Conservation (phyloP, 495 filamentous ascomycete species). For the Aspergillus incahuasiensis region DNA sequence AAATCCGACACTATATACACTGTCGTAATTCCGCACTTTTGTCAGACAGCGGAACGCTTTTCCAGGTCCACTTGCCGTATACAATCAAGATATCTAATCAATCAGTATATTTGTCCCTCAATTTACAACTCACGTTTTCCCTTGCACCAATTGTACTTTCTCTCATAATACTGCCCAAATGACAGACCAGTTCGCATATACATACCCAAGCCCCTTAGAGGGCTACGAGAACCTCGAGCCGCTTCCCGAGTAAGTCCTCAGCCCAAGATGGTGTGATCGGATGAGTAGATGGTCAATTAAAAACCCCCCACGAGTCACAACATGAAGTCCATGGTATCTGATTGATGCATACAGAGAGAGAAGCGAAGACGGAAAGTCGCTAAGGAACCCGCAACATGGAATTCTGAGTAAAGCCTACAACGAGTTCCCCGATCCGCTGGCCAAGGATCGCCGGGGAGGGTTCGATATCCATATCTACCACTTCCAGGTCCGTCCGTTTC, state of each 20-base stretch:
- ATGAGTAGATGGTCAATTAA: not conserved
- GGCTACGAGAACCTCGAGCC: slow-evolving; percentile 62
- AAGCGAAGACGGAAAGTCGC: slow-evolving; percentile 62
- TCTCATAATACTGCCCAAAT: slow-evolving; percentile 14
- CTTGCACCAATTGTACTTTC: not conserved
- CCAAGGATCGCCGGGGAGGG: slow-evolving; percentile 55
- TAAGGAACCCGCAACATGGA: slow-evolving; percentile 54
- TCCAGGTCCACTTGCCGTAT: slow-evolving; percentile 2
- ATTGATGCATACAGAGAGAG: slow-evolving; percentile 27
- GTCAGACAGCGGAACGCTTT: slow-evolving; percentile 34
- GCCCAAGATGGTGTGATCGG: not conserved
- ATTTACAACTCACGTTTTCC: no score
- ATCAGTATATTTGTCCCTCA: not conserved
- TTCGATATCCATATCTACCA: slow-evolving; percentile 84
- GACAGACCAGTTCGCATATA: slow-evolving; percentile 35
- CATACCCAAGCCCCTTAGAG: slow-evolving; percentile 61
- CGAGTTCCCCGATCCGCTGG: slow-evolving; percentile 58
- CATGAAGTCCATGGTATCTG: not conserved
- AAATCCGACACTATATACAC: not conserved
- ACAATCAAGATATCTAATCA: slow-evolving; percentile 1
- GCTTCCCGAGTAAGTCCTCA: slow-evolving; percentile 56
- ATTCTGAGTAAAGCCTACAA: slow-evolving; percentile 59
- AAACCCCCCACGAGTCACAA: not conserved
- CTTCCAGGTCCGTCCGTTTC: slow-evolving; percentile 37
- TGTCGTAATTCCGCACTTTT: slow-evolving; percentile 29